Evolutionary conservation across 2,329 filamentous ascomycete species (phyloP), one percentile per base, ranked within the genome.

Genomic region (Alternaria sp.): DNA sequence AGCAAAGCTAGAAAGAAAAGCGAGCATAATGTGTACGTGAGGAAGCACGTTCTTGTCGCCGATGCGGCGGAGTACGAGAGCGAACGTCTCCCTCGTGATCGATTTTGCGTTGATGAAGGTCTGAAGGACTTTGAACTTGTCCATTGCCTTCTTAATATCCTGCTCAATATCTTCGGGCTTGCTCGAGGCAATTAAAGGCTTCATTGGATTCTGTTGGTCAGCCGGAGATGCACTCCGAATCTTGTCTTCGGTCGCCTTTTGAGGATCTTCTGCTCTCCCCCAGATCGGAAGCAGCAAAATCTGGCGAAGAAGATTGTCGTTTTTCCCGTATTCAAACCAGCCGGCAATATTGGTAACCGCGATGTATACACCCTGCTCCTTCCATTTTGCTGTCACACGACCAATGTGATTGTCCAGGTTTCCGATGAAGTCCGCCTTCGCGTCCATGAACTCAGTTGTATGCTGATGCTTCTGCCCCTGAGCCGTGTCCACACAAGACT

Each of bases 1-100:
- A 58, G 74, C 65, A 87, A 74, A 18, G 81, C 76, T 14, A 61
- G 73, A 78, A 85, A 92, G 73, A 68, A 91, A 92, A 0, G 87
- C 85, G 25, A 93, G 79, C 5, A 86, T 84, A 0, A 88, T 84
- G 67, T 92, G 89, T 0, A 91, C 71, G 71, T 88, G 91, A 0
- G 89, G 85, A 2, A 91, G 80, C 3, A 88, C 85, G 64, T 89
- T 88, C 3, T 83, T 80, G 47, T 91, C 88, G 0, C 84, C 85
- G 26, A 84, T 82, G 0, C 88, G 83, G 3, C 78, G 76, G 8
- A 89, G 81, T 1, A 87, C 82, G 1, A 87, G 74, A 4, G 77
- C 68, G 43, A 86, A 82, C 0, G 83, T 87, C 3, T 79, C 73
- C 33, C 81, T 78, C 1, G 81, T 79, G 37, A 90, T 80, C 0